Percentiles rank a stretch among this genome's conserved stretches.
These are phyloP conservation scores for Asparagopsis taxiformis DNA, from an alignment of 31 red algal species.

Conservation along the genomic window DNA sequence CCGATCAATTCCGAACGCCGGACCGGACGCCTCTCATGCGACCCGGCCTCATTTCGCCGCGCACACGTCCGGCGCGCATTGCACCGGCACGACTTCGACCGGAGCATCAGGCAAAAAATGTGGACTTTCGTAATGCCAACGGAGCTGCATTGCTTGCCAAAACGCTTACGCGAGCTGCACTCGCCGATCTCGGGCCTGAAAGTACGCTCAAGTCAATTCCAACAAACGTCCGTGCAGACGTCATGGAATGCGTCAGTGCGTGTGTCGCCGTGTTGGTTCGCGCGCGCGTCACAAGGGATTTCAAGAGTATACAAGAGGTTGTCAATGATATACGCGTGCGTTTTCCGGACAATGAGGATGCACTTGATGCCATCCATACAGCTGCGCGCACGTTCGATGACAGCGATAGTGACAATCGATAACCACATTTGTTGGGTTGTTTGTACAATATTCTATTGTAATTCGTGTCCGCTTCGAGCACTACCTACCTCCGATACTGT, in stretches of 20 bases:
- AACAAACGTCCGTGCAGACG: slow-evolving; percentile 36
- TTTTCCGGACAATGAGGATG: slow-evolving; percentile 43
- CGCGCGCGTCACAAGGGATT: slow-evolving; percentile 41
- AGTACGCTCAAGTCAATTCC: slow-evolving; percentile 20
- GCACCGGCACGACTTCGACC: slow-evolving; percentile 12
- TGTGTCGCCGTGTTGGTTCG: slow-evolving; percentile 52
- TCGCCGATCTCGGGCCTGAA: slow-evolving; percentile 25
- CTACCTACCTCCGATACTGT: slow-evolving; percentile 3
- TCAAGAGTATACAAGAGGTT: slow-evolving; percentile 42
- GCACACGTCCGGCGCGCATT: not conserved
- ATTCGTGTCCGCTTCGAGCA: not conserved
- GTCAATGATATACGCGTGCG: slow-evolving; percentile 34
- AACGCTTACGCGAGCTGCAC: slow-evolving; percentile 33
- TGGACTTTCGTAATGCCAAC: slow-evolving; percentile 51
- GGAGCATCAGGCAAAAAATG: slow-evolving; percentile 59
- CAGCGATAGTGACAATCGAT: slow-evolving; percentile 15
- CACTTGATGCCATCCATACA: slow-evolving; percentile 47
- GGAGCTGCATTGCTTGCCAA: slow-evolving; percentile 54
- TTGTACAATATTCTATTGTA: not conserved
- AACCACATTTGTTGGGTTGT: not conserved
- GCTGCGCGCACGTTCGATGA: slow-evolving; percentile 47
- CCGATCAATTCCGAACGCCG: too few species aligned
- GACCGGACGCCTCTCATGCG: too few species aligned
- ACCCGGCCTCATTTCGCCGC: not conserved
- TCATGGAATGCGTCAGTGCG: slow-evolving; percentile 74